These are phyloP conservation scores for Chlamydomonas reinhardtii DNA, from an alignment of 163 green algal species.

Conservation along the genomic window DNA sequence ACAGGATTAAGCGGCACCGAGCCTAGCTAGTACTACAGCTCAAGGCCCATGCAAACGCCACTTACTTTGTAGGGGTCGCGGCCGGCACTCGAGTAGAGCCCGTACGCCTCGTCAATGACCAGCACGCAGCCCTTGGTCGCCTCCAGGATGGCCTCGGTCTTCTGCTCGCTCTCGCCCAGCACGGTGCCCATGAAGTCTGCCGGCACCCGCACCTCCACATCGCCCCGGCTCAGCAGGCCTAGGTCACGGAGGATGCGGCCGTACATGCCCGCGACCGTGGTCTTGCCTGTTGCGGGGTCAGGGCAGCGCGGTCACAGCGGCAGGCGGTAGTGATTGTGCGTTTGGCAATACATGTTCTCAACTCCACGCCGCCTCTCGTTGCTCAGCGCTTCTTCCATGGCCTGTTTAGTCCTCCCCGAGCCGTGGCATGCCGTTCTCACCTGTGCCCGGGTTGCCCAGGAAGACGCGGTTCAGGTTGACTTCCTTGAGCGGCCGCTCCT, in stretches of 20 bases:
- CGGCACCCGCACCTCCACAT: constrained; percentile 62
- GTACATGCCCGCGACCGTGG: constrained; percentile 65
- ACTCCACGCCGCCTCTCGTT: too few species aligned
- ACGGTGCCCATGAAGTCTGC: constrained; percentile 65
- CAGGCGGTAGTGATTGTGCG: too few species aligned
- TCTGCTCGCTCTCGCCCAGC: constrained; percentile 61
- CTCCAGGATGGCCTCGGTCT: constrained; percentile 65
- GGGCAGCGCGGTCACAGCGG: too few species aligned
- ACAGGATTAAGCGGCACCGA: too few species aligned
- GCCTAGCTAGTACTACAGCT: too few species aligned
- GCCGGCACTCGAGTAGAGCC: constrained; percentile 33
- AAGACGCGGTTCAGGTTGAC: constrained; percentile 68
- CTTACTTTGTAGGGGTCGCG: constrained; percentile 23
- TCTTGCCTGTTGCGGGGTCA: constrained; percentile 73
- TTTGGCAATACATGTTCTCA: too few species aligned
- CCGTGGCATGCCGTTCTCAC: too few species aligned
- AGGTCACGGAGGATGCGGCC: constrained; percentile 62
- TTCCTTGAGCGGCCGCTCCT: constrained; percentile 56
- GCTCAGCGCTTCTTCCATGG: too few species aligned
- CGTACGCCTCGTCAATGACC: constrained; percentile 73
- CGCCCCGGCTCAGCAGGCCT: constrained; percentile 65
- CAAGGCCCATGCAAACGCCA: background rate
- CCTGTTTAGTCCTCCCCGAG: too few species aligned
- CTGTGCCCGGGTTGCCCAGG: constrained; percentile 71
- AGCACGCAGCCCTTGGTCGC: constrained; percentile 61